phyloP scores from a whole-genome alignment of 495 filamentous ascomycete species.

The Tuber borchii region DNA sequence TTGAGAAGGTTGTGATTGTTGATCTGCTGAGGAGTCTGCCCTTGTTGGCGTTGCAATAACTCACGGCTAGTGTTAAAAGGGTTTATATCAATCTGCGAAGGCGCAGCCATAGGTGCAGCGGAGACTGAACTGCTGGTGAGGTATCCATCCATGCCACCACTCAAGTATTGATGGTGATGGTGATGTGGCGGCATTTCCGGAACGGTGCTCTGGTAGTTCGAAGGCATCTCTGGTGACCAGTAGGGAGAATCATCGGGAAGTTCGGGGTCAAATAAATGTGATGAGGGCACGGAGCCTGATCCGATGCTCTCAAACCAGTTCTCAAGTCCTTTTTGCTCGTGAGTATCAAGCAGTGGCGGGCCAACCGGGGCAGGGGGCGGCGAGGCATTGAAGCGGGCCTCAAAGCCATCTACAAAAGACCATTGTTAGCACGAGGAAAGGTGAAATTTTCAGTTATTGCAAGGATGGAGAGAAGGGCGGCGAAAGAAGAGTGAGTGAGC shows the following conservation, averaged over 20 bases:
- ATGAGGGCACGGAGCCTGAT: conserved; percentile 28
- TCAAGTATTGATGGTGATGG: conserved; percentile 33
- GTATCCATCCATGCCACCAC: conserved; percentile 27
- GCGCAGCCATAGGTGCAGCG: conserved; percentile 28
- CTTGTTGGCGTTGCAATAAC: conserved; percentile 32
- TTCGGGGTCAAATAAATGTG: conserved; percentile 35
- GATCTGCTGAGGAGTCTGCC: conserved; percentile 25
- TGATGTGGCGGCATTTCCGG: conserved; percentile 27
- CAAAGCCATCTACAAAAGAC: conserved; percentile 28
- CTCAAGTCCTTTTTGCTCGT: conserved; percentile 37
- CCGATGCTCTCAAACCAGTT: conserved; percentile 37
- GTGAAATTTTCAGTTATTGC: not conserved
- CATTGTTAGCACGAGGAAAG: conserved; percentile 17
- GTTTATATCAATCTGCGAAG: conserved; percentile 36
- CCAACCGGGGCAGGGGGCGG: conserved; percentile 38
- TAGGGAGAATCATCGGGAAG: conserved; percentile 31
- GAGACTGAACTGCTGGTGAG: conserved; percentile 28
- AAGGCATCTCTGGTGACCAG: conserved; percentile 34
- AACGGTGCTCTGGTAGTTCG: conserved; percentile 22
- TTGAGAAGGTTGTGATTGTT: conserved; percentile 31
- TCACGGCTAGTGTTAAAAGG: conserved; percentile 35
- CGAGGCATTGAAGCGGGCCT: conserved; percentile 34
- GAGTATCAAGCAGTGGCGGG: conserved; percentile 36
- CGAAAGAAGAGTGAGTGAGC: not conserved
- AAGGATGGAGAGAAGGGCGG: not conserved